Base-by-base conservation (phyloP, 129 eudicot species). In the Centrapalus pauciflorus region DNA sequence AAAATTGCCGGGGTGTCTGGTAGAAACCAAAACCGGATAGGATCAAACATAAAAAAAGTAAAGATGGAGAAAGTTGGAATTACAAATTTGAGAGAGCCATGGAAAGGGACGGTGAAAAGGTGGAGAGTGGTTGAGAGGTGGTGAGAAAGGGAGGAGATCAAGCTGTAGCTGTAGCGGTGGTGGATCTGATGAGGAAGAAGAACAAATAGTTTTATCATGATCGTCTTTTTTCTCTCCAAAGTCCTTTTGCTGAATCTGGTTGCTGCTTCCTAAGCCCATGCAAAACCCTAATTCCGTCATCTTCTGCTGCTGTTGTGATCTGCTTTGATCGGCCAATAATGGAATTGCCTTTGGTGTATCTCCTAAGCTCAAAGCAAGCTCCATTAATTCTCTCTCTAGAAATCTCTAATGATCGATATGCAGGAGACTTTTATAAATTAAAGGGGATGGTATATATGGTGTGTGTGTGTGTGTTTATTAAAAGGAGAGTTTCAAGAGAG, bases 361-460 rank as follows among this genome's bases (percentile, higher is more conserved):
- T 65, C 98, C 98, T 70, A 93, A 83, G 84, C 96, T 93, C 67
- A 88, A 51, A 74, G 81, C 98, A 59, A 93, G 81, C 79, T 93
- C 98, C 98, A 93, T 92, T 30, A 27, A 55, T 38, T 54, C 25
- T 66, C 30, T 74, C 51, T 66, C 29, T 66, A 56, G 67, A 63
- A 66, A 72, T 34, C 35, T 73, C 30, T 24, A 66, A 75, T 57
- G 74, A n/a, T n/a, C n/a, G n/a, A 67, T 66, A 57, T 33, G 48
- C 16, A 56, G 46, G 46, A 75, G 11, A 35, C 58, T 66, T 66
- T 58, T 75, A 75, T 48, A 75, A n/a, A n/a, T n/a, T n/a, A n/a
- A 75, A 57, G 63, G 67, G 17, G 21, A 58, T 7, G 67, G 19
- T 66, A 52, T 41, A 67, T 45, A 51, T 60, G 27, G 73, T 45